Base-by-base conservation (phyloP, 208 protist genomes). In the Zelonia costaricensis region DNA sequence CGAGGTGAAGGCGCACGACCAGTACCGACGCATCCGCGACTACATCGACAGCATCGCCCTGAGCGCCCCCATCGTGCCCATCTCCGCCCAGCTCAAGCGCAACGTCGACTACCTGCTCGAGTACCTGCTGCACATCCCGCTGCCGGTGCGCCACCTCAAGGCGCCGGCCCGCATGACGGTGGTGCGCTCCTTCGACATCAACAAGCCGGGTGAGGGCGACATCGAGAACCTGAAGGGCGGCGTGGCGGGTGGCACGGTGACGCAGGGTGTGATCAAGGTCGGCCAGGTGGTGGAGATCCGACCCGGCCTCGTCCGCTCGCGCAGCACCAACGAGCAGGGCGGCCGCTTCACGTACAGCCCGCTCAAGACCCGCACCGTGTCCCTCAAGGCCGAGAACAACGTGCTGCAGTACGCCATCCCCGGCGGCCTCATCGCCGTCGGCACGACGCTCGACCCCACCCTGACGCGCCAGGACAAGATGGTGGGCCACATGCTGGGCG, bases 101-200 rank as follows among this genome's bases (percentile, higher is more conserved):
- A 99, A 99, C 82, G 95, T 99, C 49, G 98, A 99, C 55, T 95
- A 98, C 12, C 76, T 99, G 7, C 92, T 97, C 59, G 97, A 99
- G 78, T 97, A 99, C 80, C 96, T 99, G 38, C 77, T 90, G 53
- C 98, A 98, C 52, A 98, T 99, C 63, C 98, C 98, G 16, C 77
- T 99, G 27, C 99, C 99, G 15, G 58, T 78, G 22, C 87, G 99
- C 42, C 82, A 99, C 54, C 98, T 99, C 57, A 97, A 80, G 9
- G 67, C 69, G 10, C 60, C 90, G 15, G 91, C 98, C 36, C 86
- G 84, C 35, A 84, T 99, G 75, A 99, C 99, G 42, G 96, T 99
- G 22, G 99, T 99, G 67, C 97, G 99, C 60, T 99, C 98, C 49
- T 99, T 99, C 73, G 99, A 99, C 79, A 96, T 99, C 38, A 99